Base-by-base conservation (phyloP, 2,329 filamentous ascomycete species). In the Bipolaris oryzae region DNA sequence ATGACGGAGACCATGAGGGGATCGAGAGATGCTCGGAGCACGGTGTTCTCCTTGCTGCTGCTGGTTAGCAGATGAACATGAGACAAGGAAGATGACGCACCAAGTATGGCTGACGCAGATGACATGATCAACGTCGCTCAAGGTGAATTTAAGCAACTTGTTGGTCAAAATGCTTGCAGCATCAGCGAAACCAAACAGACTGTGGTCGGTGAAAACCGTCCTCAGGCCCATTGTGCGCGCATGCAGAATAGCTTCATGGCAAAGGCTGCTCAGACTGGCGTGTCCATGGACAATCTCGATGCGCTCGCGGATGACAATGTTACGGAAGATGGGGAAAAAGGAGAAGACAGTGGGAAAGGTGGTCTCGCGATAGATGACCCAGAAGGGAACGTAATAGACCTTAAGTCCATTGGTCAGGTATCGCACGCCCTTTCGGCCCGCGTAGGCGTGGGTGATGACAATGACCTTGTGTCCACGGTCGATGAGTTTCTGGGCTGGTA, bases 251-350 rank as follows among this genome's bases (percentile, higher is more conserved):
- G 91, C 95, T 77, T 99, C 95, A 72, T 96, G 91, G 73, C 94
- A 97, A 48, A 99, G 83, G 73, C 88, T 96, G 76, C 92, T 97
- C 60, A 99, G 82, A 73, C 92, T 96, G 31, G 86, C 94, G 80
- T 99, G 95, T n/a, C 94, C 95, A 74, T 99, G 95, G 0, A 99
- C 93, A 68, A 99, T 99, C 76, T 98, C 90, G 66, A 99, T 97
- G 58, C 89, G 86, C 77, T 99, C 95, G 43, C 95, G 88, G 59
- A 99, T 90, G 60, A 97, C 86, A 68, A 99, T 98, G 68, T 98
- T 96, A 55, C 95, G 88, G 70, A 99, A 93, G n/a, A 97, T 87
- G 9, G 96, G 95, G 69, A 99, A 99, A 80, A 96, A 97, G 28
- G 94, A 97, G 80, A 98, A 98, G 72, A 99, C 92, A 5, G 96